Conservation (phyloP, 129 eudicot genomes). For the Artemisia tridentata region DNA sequence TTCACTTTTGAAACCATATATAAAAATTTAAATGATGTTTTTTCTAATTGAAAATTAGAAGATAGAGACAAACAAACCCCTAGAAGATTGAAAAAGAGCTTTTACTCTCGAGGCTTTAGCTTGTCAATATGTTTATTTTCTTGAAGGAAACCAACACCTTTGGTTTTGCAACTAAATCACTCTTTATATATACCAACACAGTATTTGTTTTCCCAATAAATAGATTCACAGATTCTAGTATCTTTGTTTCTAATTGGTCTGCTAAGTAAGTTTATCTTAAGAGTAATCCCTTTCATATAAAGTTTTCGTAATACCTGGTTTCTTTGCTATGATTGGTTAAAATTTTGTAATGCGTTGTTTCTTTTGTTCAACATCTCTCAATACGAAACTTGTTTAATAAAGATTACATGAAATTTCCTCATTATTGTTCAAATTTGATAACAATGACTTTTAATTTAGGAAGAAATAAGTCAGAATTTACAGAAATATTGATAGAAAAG, state of each 20-base stretch:
- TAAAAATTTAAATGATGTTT: too few species aligned
- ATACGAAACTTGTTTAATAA: neutral
- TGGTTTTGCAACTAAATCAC: slow-evolving; percentile 10
- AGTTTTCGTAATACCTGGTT: neutral
- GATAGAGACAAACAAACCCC: slow-evolving; percentile 36
- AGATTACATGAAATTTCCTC: neutral
- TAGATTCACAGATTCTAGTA: too few species aligned
- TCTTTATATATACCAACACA: neutral
- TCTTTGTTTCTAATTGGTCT: neutral
- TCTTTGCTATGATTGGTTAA: too few species aligned
- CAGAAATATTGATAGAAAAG: too few species aligned
- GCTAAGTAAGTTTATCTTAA: neutral
- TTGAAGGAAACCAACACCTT: slow-evolving; percentile 28
- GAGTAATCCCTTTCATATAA: neutral
- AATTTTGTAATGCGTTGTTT: too few species aligned
- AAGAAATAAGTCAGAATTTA: neutral
- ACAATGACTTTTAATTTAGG: neutral
- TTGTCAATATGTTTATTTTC: slow-evolving; percentile 28
- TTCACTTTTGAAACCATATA: too few species aligned
- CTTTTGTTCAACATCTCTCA: neutral
- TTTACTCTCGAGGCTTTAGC: slow-evolving; percentile 37
- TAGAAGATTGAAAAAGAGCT: slow-evolving; percentile 27
- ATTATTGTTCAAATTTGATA: neutral
- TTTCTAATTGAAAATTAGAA: neutral
- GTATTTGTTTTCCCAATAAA: slow-evolving; percentile 12